Conservation (phyloP, 2,329 filamentous ascomycete genomes). For the Cladorrhinum sp. region DNA sequence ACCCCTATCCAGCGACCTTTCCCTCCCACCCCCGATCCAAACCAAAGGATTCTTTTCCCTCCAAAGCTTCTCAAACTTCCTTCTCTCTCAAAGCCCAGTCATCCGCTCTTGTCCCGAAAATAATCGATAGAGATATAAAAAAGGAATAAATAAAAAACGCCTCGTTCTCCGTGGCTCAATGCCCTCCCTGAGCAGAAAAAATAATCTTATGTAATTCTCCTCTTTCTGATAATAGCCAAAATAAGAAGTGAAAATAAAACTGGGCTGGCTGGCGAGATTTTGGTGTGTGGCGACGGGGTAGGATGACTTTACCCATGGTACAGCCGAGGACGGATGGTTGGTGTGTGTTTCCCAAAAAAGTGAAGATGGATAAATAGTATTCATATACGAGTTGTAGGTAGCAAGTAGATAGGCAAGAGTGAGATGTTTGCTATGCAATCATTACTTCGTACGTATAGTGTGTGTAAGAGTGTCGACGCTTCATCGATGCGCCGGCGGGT, state of each 20-base stretch:
- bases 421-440: constrained; percentile 7
- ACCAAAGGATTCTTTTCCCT: neutral
- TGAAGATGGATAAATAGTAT: neutral
- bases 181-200: neutral
- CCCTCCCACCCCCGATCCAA: no score
- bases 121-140: neutral
- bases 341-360: neutral
- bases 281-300: neutral
- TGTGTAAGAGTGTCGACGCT: neutral
- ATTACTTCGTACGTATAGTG: constrained; percentile 18
- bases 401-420: neutral
- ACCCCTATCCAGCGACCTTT: neutral
- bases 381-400: neutral
- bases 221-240: neutral
- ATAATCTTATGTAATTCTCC: neutral
- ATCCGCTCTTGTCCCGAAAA: neutral
- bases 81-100: neutral
- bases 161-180: neutral
- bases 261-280: neutral
- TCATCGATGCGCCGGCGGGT: neutral
- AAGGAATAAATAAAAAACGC: neutral
- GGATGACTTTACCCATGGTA: neutral
- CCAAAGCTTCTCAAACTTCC: neutral
- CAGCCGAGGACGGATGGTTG: neutral
- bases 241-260: neutral